Base-by-base conservation (phyloP, 2,329 filamentous ascomycete genomes). In the Colletotrichum cereale region DNA sequence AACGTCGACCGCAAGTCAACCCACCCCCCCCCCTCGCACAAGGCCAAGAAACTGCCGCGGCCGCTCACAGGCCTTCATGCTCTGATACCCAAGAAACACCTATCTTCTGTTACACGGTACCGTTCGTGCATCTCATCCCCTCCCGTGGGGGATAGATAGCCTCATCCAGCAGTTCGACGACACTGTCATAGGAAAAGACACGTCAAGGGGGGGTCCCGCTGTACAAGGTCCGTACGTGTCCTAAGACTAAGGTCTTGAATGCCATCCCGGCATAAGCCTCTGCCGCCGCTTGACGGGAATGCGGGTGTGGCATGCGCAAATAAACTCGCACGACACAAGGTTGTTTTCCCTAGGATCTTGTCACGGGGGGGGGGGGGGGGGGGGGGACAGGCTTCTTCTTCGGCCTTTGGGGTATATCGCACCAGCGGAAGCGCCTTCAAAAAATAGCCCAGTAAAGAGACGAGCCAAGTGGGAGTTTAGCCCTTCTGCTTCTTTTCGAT, bases 231-330 rank as follows among this genome's bases (percentile, higher is more conserved):
- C 52, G 36, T 31, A 16, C n/a, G n/a, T 26, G 58, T 16, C 16
- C 42, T n/a, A 7, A 18, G 48, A 31, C 26, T 18, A 47, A 24
- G 40, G 42, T 66, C 44, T 44, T 18, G 57, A 53, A 40, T 24
- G n/a, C 31, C 31, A 34, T 53, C 31, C 63, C 40, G 48, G 58
- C 40, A 62, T 55, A 62, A 50, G 38, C 26, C 26, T 61, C 47
- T 47, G 31, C 55, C 31, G 61, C 44, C 58, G n/a, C 29, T 50
- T 2, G 58, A 62, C 52, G 64, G 36, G 66, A 61, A 26, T 40
- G 50, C 62, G 62, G 67, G 38, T 56, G 48, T 56, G 50, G 67
- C 55, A 42, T 42, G 62, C 55, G 36, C 40, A 44, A 14, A 3
- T 10, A 8, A 26, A 47, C 57, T 47, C 38, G 44, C 57, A 34